Base-by-base conservation (phyloP, 2,329 filamentous ascomycete species). In the Claviceps sp. region DNA sequence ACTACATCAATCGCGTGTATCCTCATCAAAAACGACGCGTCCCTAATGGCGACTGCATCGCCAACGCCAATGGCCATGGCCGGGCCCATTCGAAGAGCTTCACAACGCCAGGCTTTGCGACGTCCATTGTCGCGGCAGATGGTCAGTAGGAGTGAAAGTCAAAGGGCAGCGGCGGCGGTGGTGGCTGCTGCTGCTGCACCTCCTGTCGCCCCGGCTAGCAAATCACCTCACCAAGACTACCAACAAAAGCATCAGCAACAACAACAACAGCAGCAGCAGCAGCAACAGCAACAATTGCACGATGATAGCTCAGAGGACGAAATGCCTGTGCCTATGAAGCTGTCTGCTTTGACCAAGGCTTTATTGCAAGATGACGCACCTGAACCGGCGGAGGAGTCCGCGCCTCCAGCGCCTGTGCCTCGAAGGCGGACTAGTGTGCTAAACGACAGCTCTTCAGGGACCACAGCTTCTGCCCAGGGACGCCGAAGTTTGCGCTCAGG, bases 271-370 rank as follows among this genome's bases (percentile, higher is more conserved):
- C 26, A 30, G 0, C 26, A 30, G 26, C 26, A 30, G 1, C 8
- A 30, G 26, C 26, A 34, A 4, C 30, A 34, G 30, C 72, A 73
- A 47, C 75, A 65, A 54, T 83, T 65, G 54, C 57, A 64, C 58
- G 84, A 87, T 60, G 90, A 95, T 64, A 95, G 88, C 73, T 95
- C 90, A 24, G 91, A 96, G 68, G 91, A 96, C 62, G 91, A 96
- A 68, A 87, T 94, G 30, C 86, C 87, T 16, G 85, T 88, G 59
- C 89, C 89, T 61, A 89, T 93, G 80, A 94, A 93, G 71, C 85
- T 96, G 65, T 96, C 89, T 65, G 89, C 90, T 61, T 80, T 93
- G 58, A 95, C 91, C 48, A 91, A 93, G 64, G 90, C 89, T 19
- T 74, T 96, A 16, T 75, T 96, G 24, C 80, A 81, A 53, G 80